Conservation (phyloP, 2,329 filamentous ascomycete genomes). For the Apiospora phragmitis region DNA sequence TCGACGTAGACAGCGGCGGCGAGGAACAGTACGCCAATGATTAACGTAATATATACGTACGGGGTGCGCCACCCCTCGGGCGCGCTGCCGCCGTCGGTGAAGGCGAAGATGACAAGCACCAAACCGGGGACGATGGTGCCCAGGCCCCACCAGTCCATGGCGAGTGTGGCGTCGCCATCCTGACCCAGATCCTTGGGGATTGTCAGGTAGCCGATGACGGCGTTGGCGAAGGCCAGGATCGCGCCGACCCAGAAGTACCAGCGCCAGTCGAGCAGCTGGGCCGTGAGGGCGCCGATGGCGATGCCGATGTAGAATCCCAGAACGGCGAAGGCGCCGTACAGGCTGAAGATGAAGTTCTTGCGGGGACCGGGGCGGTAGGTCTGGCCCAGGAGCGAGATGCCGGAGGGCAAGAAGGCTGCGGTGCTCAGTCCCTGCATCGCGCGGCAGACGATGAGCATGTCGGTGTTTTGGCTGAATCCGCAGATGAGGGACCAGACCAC, state of each 20-base stretch:
- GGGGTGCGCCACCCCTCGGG: constrained; percentile 70
- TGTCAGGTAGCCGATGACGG: constrained; percentile 25
- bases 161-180: constrained; percentile 29
- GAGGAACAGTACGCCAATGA: constrained; percentile 62
- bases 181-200: constrained; percentile 31
- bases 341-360: constrained; percentile 63
- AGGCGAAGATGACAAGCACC: constrained; percentile 70
- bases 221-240: constrained; percentile 31
- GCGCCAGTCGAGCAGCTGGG: constrained; percentile 59
- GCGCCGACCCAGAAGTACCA: constrained; percentile 71
- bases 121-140: constrained; percentile 63
- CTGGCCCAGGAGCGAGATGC: constrained; percentile 65
- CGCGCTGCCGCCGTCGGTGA: constrained; percentile 72
- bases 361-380: constrained; percentile 67
- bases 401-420: constrained; percentile 69
- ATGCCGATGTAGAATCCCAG: constrained; percentile 63
- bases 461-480: constrained; percentile 66
- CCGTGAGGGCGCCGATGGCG: constrained; percentile 62
- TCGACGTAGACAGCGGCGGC: constrained; percentile 67
- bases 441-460: constrained; percentile 73
- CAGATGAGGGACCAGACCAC: constrained; percentile 67
- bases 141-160: constrained; percentile 71
- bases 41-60: constrained; percentile 67
- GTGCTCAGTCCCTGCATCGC: constrained; percentile 74
- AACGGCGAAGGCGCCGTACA: constrained; percentile 58